Percentiles rank a stretch among this genome's conserved stretches.
Conservation (phyloP, 306 rosid species). For the Sophora flavescens region DNA sequence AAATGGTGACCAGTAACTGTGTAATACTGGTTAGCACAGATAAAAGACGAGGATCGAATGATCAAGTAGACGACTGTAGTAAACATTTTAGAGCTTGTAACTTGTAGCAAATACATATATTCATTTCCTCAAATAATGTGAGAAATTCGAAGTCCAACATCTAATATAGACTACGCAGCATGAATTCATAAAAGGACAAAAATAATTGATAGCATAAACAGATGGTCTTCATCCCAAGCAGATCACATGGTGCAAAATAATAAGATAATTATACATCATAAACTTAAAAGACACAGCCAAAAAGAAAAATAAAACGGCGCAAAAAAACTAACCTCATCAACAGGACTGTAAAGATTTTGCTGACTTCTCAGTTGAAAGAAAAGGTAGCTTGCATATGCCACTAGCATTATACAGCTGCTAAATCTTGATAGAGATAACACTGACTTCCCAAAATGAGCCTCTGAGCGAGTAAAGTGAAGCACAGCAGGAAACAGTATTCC, state of each 20-base stretch:
- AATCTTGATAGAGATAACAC: conserved; percentile 87
- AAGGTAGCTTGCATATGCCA: conserved; percentile 89
- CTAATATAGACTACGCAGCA: not conserved
- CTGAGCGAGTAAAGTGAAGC: conserved; percentile 90
- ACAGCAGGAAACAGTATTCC: conserved; percentile 89
- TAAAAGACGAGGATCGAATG: conserved; percentile 7
- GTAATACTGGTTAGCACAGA: not conserved
- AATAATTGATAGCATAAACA: not conserved
- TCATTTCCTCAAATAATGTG: not conserved
- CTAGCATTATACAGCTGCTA: conserved; percentile 87
- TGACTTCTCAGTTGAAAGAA: conserved; percentile 84
- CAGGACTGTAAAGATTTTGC: conserved; percentile 61
- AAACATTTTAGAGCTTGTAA: conserved; percentile 10
- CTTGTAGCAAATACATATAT: not conserved
- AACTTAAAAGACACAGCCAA: conserved; percentile 14
- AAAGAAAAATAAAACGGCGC: not conserved
- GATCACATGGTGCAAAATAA: not conserved
- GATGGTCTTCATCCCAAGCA: conserved; percentile 13
- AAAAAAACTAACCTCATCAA: conserved; percentile 64
- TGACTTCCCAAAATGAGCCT: conserved; percentile 80
- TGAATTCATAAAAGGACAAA: not conserved
- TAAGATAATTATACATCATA: conserved; percentile 8
- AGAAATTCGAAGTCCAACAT: not conserved
- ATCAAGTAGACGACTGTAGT: not conserved
- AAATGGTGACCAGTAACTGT: conserved; percentile 21